Evolutionary conservation across 176 grass and related monocot species (phyloP), one percentile per base, ranked within the genome.

Genomic region (Ampelocalamus luodianensis): DNA sequence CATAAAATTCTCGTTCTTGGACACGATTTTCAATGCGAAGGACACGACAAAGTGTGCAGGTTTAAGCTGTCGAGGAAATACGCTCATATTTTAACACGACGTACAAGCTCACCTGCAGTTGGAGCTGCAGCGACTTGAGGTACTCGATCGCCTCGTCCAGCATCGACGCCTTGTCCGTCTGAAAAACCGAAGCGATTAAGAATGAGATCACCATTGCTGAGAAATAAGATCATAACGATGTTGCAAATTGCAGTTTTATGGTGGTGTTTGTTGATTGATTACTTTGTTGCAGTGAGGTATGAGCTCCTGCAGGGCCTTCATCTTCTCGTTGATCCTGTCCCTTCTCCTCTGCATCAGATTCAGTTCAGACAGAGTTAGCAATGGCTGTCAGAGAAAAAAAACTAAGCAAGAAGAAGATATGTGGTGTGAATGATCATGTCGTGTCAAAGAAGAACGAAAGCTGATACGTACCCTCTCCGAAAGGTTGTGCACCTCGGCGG

Each of bases 221-320:
- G 51, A 1, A 68, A 65, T 14, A 34, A 26, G 55, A 51, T 65
- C 9, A n/a, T 34, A 76, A 4, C 16, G 40, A 62, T 23, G 3
- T 12, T 77, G 61, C 58, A 1, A 63, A 26, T 71, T 42, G 9
- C 5, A 40, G 34, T 55, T 65, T 17, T 58, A 8, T 23, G 5
- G n/a, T 59, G n/a, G 34, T 27, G 6, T 22, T 27, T 45, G 53
- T 15, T 29, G 55, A 18, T 24, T 46, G 29, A 38, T 38, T 85
- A 98, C 95, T 68, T 95, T 93, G 87, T 93, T 98, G 85, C 91
- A 95, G 85, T 93, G 83, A 65, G 96, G 96, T 55, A 98, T 92
- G 77, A 98, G 93, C 49, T 98, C 91, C 65, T 95, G 93, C 64
- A 98, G 66, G n/a, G 93, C 93, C 72, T 91, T 98, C 93, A 98